Conservation (phyloP, 2,329 filamentous ascomycete species). For the Lasiodiplodia sp. region DNA sequence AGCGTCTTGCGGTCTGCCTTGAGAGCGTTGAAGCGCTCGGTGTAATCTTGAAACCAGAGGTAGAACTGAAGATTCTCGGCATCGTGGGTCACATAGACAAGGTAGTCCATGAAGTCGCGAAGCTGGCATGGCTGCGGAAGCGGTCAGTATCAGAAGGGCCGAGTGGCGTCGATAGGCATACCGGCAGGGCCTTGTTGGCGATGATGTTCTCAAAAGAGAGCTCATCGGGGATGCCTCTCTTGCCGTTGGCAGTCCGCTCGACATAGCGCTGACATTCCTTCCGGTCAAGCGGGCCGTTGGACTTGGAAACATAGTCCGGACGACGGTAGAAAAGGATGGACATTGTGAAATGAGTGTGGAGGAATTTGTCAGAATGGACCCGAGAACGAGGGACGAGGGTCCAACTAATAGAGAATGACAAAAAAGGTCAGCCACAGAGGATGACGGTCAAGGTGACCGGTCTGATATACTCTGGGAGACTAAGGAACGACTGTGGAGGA, state of each 20-base stretch:
- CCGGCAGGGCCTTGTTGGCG: slow-evolving; percentile 75
- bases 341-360: slow-evolving; percentile 26
- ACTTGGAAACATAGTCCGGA: slow-evolving; percentile 30
- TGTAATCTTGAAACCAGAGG: slow-evolving; percentile 67
- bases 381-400: neutral
- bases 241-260: slow-evolving; percentile 28
- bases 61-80: slow-evolving; percentile 80
- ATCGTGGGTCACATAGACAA: slow-evolving; percentile 78
- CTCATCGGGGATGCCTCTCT: slow-evolving; percentile 70
- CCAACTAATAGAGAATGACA: slow-evolving; percentile 10
- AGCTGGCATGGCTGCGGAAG: slow-evolving; percentile 72
- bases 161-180: slow-evolving; percentile 54
- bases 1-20: slow-evolving; percentile 62
- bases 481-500: slow-evolving; percentile 4
- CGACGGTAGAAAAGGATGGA: slow-evolving; percentile 34
- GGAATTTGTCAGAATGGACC: neutral
- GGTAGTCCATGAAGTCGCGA: slow-evolving; percentile 85
- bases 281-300: slow-evolving; percentile 29
- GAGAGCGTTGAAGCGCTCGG: slow-evolving; percentile 62
- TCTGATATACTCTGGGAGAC: neutral
- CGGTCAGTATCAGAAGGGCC: neutral
- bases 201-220: slow-evolving; percentile 80
- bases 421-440: neutral
- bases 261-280: slow-evolving; percentile 32
- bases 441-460: neutral